Conservation (phyloP, 805 yeast genomes). For the Starmerella bacillaris region DNA sequence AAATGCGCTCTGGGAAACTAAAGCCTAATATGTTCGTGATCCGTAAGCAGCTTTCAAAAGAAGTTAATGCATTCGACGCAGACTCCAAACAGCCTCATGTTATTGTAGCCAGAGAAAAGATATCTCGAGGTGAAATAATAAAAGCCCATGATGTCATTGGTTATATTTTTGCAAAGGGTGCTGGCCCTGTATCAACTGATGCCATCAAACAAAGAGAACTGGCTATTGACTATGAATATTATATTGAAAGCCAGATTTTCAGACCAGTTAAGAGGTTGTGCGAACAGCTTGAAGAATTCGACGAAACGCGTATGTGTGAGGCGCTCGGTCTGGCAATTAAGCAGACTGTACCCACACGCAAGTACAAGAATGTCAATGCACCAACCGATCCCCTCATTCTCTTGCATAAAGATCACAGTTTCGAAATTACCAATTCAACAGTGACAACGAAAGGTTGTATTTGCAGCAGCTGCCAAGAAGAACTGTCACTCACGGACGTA, state of each 20-base stretch:
- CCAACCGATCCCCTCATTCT: conserved; percentile 39
- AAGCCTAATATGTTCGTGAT: conserved; percentile 56
- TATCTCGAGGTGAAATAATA: conserved; percentile 68
- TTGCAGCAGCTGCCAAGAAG: conserved; percentile 43
- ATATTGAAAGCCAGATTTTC: conserved; percentile 72
- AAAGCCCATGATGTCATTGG: conserved; percentile 83
- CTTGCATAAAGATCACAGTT: conserved; percentile 26
- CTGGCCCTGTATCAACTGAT: conserved; percentile 37
- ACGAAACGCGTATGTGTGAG: conserved; percentile 56
- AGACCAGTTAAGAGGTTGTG: conserved; percentile 81
- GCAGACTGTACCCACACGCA: not conserved
- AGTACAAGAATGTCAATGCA: conserved; percentile 24
- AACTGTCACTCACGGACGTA: conserved; percentile 36
- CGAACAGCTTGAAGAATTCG: conserved; percentile 74
- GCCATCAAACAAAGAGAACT: conserved; percentile 42
- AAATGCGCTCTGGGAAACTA: conserved; percentile 43
- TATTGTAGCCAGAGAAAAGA: conserved; percentile 69
- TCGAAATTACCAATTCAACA: conserved; percentile 38
- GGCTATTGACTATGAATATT: conserved; percentile 57
- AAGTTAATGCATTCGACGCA: conserved; percentile 54
- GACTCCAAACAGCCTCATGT: conserved; percentile 49
- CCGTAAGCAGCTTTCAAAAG: conserved; percentile 77
- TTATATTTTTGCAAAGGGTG: conserved; percentile 51
- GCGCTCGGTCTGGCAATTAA: conserved; percentile 50
- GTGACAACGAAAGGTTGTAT: conserved; percentile 36